phyloP scores from a whole-genome alignment of 805 yeast genomes.

The Ogataea kodamae region DNA sequence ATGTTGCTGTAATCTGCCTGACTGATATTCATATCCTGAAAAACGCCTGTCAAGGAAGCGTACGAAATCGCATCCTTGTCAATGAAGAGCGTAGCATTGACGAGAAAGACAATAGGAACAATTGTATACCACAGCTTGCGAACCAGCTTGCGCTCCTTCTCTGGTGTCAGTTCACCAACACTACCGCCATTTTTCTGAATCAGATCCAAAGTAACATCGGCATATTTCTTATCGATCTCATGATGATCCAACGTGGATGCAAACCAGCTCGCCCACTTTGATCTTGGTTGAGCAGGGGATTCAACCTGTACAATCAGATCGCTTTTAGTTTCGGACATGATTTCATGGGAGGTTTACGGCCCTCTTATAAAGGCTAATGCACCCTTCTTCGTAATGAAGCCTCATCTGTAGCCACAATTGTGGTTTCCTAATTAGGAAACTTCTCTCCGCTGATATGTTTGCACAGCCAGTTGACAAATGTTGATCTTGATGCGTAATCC shows the following conservation, averaged over 20 bases:
- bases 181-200: conserved; percentile 15
- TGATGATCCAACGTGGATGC: conserved; percentile 1
- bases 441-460: background rate
- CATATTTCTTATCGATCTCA: conserved; percentile 14
- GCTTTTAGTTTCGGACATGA: background rate
- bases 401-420: background rate
- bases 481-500: too few species aligned
- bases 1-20: conserved; percentile 43
- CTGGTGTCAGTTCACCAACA: conserved; percentile 40
- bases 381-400: too few species aligned
- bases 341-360: background rate
- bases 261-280: conserved; percentile 6
- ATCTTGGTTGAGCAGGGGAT: background rate
- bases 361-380: too few species aligned
- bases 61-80: conserved; percentile 52
- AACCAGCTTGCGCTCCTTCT: conserved; percentile 37
- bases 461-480: too few species aligned
- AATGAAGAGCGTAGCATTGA: conserved; percentile 43
- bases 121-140: conserved; percentile 39
- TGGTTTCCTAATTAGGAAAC: conserved; percentile 1
- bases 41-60: conserved; percentile 45
- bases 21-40: conserved; percentile 41
- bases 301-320: background rate
- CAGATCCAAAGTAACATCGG: conserved; percentile 25
- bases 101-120: conserved; percentile 34